Percentiles rank a stretch among this genome's conserved stretches.
Conservation (phyloP, 768 basidiomycete genomes). For the Inosperma sp. region DNA sequence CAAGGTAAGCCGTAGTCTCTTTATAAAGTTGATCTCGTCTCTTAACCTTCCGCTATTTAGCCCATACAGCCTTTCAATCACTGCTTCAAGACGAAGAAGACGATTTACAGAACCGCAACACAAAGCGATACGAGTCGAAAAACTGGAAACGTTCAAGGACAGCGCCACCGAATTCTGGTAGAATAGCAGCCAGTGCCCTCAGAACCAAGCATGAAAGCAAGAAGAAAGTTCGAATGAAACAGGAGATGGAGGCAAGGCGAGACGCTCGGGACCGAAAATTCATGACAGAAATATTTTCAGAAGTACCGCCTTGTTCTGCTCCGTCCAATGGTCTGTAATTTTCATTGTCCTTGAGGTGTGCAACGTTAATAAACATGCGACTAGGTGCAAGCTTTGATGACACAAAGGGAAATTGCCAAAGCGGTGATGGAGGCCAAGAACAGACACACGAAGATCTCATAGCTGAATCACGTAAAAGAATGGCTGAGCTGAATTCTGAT, state of each 20-base stretch:
- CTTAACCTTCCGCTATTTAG: slow-evolving; percentile 23
- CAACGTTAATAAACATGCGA: no score
- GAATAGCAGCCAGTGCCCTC: slow-evolving; percentile 36
- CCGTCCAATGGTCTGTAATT: slow-evolving; percentile 13
- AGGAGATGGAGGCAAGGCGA: slow-evolving; percentile 35
- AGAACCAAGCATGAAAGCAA: slow-evolving; percentile 38
- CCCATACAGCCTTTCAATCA: slow-evolving; percentile 31
- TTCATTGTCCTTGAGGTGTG: no score
- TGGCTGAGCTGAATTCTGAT: slow-evolving; percentile 22
- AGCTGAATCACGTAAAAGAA: slow-evolving; percentile 18
- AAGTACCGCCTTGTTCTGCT: slow-evolving; percentile 27
- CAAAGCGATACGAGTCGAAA: slow-evolving; percentile 29
- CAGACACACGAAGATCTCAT: slow-evolving; percentile 8
- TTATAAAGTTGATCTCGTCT: neutral
- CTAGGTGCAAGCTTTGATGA: neutral
- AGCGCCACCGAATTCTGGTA: slow-evolving; percentile 38
- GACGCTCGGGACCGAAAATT: slow-evolving; percentile 35
- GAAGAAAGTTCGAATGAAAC: slow-evolving; percentile 38
- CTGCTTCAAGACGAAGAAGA: slow-evolving; percentile 33
- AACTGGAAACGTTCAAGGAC: slow-evolving; percentile 50
- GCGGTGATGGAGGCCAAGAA: neutral
- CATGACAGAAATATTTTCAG: slow-evolving; percentile 38
- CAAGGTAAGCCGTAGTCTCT: slow-evolving; percentile 36
- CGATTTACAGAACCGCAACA: slow-evolving; percentile 31
- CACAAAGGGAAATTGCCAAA: neutral